Evolutionary conservation across 352 stramenopile species (phyloP), one percentile per base, ranked within the genome.

Genomic region (Pseudoperonospora humuli): DNA sequence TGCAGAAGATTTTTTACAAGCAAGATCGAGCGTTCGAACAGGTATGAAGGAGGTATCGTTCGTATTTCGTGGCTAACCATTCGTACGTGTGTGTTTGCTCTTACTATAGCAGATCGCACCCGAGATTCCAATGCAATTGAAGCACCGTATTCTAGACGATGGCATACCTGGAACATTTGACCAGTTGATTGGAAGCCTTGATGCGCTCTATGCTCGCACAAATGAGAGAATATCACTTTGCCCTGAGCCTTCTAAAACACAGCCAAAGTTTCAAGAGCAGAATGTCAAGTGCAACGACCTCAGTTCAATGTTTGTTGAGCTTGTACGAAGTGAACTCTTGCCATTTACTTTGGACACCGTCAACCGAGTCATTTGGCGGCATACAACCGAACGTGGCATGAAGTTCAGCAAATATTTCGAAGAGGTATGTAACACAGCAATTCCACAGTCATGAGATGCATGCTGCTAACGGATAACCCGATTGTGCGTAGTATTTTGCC

Each of bases 1-100:
- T 71, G 26, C 61, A 71, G 37, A 32, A 45, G 5, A 64, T 70
- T 27, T 52, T 75, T 3, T 34, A 21, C 15, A 72, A 69, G 20
- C 48, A 55, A 18, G 50, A 69, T 20, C 61, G 59, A 39, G 37
- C 46, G 31, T 49, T 45, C 3, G 49, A 61, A 21, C 44, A 69
- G 50, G 54, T 68, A 36, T 37, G 21, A 9, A 19, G n/a, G 17
- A 5, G 27, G 27, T 11, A 3, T 31, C 23, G 10, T 15, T 13
- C 39, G 4, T n/a, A n/a, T n/a, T n/a, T n/a, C n/a, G n/a, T n/a
- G n/a, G n/a, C n/a, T n/a, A 20, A 23, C 10, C 18, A n/a, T 11
- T 5, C 7, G 11, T 28, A 26, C 0, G 26, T 11, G 17, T 15
- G 21, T n/a, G 20, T 10, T n/a, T 21, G 32, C 5, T 8, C 23